Base-by-base conservation (phyloP, 768 basidiomycete species). In the Podaxis sp. region DNA sequence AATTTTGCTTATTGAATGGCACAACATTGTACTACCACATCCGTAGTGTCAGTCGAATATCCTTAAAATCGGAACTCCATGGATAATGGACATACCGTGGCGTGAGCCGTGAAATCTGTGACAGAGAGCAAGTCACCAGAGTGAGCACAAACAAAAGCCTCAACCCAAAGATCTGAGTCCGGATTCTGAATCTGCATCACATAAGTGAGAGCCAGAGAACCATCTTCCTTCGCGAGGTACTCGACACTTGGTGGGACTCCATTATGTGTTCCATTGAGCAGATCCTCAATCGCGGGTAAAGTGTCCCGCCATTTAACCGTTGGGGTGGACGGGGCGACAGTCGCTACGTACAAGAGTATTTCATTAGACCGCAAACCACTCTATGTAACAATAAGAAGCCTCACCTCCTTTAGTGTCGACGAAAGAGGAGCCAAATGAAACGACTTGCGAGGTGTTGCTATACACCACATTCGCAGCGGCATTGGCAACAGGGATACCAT, bases 101-200 rank as follows among this genome's bases (percentile, higher is more conserved):
- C 76, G 65, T 78, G 72, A 51, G 76, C 71, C n/a, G 78, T 82
- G 68, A 83, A 85, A 68, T 86, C 83, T 53, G 79, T 80, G 22
- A 83, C 76, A 27, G 77, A 75, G 12, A 84, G 71, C 52, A 86
- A 66, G 46, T 81, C 77, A 9, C 81, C 80, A 22, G 78, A 72
- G 59, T 81, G 79, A 15, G 81, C 83, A 61, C 83, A 83, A 59
- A 86, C 78, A 64, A 81, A 82, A 1, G 83, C 84, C 71, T 87
- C 82, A 66, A 77, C 79, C 83, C 83, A 86, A 22, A 77, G 75
- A 60, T 80, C 68, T 4, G 63, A 59, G 12, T 64, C 65, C 29
- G 66, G 59, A 68, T 75, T 74, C 63, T 69, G 70, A 37, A 77
- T 69, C 58, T 75, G 76, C 12, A 76, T 58, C 17, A 71, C 74